Percentiles rank a stretch among this genome's conserved stretches.
These are phyloP conservation scores for Aspergillus saccharolyticus DNA, from an alignment of 495 filamentous ascomycete species.

Conservation along the genomic window DNA sequence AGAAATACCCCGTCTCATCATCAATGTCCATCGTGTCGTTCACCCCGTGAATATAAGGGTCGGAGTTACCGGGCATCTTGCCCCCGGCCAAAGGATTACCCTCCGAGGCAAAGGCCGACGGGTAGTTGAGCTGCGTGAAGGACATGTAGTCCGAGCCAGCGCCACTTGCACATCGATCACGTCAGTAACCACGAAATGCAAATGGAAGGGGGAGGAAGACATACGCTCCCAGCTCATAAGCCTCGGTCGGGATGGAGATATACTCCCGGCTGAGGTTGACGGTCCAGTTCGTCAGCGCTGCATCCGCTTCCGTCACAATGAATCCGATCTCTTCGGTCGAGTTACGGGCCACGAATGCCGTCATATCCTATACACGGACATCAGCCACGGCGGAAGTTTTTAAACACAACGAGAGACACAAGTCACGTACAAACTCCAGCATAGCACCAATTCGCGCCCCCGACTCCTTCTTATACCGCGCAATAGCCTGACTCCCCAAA, in stretches of 20 bases:
- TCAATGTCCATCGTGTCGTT: conserved; percentile 2
- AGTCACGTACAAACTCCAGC: background rate
- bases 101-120: conserved; percentile 1
- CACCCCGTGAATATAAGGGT: background rate
- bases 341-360: conserved; percentile 1
- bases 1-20: background rate
- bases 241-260: conserved; percentile 2
- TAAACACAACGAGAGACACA: too few species aligned
- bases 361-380: background rate
- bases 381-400: background rate
- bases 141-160: conserved; percentile 4
- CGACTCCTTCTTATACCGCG: conserved; percentile 1
- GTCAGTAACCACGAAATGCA: background rate
- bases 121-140: conserved; percentile 1
- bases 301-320: background rate
- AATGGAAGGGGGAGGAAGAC: background rate
- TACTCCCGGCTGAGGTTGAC: background rate
- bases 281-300: background rate
- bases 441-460: background rate
- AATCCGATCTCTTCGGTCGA: conserved; percentile 1
- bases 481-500: background rate
- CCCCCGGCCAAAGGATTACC: background rate
- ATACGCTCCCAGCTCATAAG: background rate
- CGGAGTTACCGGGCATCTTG: background rate
- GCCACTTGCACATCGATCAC: too few species aligned